Percentiles rank a stretch among this genome's conserved stretches.
Conservation (phyloP, 176 grass and related monocot species). For the Oryza meyeriana region DNA sequence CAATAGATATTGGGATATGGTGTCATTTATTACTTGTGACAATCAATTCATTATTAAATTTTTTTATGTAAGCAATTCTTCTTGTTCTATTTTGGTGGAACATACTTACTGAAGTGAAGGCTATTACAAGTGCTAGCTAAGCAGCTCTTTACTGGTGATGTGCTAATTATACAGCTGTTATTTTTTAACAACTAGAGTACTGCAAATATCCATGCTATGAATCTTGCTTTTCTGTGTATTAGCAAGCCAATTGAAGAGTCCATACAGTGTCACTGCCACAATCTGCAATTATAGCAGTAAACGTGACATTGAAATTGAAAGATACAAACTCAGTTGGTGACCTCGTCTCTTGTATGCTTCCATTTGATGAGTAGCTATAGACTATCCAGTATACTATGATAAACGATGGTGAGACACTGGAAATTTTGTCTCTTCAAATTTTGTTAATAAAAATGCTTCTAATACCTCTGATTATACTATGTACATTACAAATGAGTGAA, state of each 20-base stretch:
- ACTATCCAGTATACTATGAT: conserved; percentile 26
- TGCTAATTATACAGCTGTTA: not conserved
- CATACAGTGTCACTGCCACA: not conserved
- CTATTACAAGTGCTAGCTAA: not conserved
- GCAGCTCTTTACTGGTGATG: not conserved
- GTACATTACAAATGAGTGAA: conserved; percentile 54
- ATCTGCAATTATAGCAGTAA: not conserved
- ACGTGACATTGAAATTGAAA: not conserved
- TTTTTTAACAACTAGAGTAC: not conserved
- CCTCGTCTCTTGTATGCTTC: conserved; percentile 30
- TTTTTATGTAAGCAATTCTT: conserved; percentile 8
- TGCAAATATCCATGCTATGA: not conserved
- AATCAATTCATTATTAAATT: conserved; percentile 24
- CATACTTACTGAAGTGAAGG: not conserved
- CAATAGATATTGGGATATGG: conserved; percentile 15
- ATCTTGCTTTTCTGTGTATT: not conserved
- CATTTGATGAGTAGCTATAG: conserved; percentile 20
- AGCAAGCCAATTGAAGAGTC: not conserved
- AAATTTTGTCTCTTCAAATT: conserved; percentile 9
- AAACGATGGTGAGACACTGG: conserved; percentile 10
- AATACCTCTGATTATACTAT: conserved; percentile 51
- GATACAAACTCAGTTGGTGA: conserved; percentile 14
- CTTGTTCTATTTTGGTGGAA: conserved; percentile 25
- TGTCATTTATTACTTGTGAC: conserved; percentile 29
- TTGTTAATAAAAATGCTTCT: conserved; percentile 44